Evolutionary conservation across 805 yeast species (phyloP).

Genomic region (Brettanomyces naardenensis): DNA sequence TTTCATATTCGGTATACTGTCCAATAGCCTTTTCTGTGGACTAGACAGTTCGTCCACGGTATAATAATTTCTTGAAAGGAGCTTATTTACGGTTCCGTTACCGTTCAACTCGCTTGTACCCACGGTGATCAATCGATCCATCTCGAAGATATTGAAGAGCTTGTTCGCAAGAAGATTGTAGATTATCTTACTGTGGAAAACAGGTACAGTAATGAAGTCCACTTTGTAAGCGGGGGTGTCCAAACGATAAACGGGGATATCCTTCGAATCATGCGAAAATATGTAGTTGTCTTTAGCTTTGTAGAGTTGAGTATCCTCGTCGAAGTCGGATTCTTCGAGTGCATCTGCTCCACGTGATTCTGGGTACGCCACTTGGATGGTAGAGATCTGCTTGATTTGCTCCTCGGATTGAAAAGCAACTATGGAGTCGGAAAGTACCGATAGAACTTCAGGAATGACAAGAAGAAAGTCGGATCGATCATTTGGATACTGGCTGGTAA

Average conservation of each 20-base stretch:
- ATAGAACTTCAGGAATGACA: conserved; percentile 25
- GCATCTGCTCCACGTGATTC: not conserved
- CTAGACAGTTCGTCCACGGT: not conserved
- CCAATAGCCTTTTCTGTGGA: not conserved
- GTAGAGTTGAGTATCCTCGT: conserved; percentile 45
- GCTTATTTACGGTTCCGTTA: conserved; percentile 11
- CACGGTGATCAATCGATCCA: conserved; percentile 10
- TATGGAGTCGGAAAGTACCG: conserved; percentile 16
- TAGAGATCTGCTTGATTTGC: conserved; percentile 9
- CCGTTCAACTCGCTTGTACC: conserved; percentile 19
- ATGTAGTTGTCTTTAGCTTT: conserved; percentile 3
- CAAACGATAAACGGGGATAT: conserved; percentile 10
- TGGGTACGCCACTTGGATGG: conserved; percentile 10
- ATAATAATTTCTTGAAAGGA: conserved; percentile 5
- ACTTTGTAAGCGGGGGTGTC: conserved; percentile 2
- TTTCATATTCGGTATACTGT: conserved; percentile 28
- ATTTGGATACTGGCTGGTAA: conserved; percentile 13
- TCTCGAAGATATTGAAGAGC: conserved; percentile 8
- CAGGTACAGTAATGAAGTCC: conserved; percentile 15
- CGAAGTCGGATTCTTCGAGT: conserved; percentile 21
- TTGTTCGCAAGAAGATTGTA: conserved; percentile 18
- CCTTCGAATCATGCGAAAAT: conserved; percentile 8
- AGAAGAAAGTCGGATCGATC: conserved; percentile 19
- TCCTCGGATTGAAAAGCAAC: conserved; percentile 3
- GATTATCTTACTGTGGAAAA: conserved; percentile 15